Percentiles rank a stretch among this genome's conserved stretches.
phyloP scores from a whole-genome alignment of 768 basidiomycete species.

The Porpolomopsis calyptriformis region DNA sequence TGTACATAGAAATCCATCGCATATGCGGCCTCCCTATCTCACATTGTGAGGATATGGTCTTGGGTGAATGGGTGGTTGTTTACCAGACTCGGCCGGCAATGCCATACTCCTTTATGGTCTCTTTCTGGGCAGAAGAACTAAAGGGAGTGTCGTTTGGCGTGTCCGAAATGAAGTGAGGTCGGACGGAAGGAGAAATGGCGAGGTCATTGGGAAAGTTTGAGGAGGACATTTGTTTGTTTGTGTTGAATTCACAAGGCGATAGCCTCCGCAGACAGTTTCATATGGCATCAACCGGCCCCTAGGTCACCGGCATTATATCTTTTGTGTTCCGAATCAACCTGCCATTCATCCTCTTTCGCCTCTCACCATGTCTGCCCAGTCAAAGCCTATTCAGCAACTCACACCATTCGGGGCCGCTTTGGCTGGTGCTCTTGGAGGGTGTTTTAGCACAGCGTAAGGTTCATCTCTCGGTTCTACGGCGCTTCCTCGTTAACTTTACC shows the following conservation, averaged over 20 bases:
- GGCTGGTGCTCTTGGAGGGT: constrained; percentile 87
- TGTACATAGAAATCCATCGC: constrained; percentile 45
- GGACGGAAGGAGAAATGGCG: constrained; percentile 24
- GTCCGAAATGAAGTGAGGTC: not conserved
- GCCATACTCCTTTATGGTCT: constrained; percentile 60
- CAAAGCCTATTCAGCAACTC: constrained; percentile 53
- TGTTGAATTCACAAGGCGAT: constrained; percentile 4
- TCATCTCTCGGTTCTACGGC: not conserved
- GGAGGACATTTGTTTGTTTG: constrained; percentile 10
- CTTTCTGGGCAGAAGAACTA: constrained; percentile 32
- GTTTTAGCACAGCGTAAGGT: constrained; percentile 86
- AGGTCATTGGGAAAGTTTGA: constrained; percentile 33
- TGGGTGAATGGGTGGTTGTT: constrained; percentile 7
- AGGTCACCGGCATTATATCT: constrained; percentile 13
- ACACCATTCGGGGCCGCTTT: constrained; percentile 85
- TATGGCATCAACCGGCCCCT: constrained; percentile 1
- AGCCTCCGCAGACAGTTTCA: not conserved
- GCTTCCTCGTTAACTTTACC: constrained; percentile 6
- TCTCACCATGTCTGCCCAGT: constrained; percentile 36
- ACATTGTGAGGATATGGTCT: not conserved
- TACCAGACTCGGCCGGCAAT: constrained; percentile 85
- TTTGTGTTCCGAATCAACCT: constrained; percentile 13
- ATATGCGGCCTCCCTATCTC: constrained; percentile 63
- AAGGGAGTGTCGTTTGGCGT: constrained; percentile 17
- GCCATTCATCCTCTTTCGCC: constrained; percentile 6